Evolutionary conservation across 768 basidiomycete species (phyloP).

Genomic region (Pleurotus tuber-regium): DNA sequence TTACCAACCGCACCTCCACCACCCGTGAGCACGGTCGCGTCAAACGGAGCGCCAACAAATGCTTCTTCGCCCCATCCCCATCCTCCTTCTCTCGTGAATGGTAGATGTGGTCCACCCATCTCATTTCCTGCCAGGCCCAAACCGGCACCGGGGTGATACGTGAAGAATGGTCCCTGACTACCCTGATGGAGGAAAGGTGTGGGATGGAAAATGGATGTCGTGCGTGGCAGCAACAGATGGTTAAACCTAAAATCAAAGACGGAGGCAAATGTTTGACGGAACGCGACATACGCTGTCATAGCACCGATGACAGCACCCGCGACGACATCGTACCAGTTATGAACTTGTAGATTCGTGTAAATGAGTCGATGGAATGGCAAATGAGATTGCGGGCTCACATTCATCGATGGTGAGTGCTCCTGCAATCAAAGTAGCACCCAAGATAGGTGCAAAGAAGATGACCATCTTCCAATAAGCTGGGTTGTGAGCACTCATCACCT

Average conservation of each 20-base stretch:
- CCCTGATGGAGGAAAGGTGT: conserved; percentile 23
- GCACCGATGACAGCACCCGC: conserved; percentile 52
- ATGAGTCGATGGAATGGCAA: background rate
- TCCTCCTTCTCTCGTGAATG: conserved; percentile 44
- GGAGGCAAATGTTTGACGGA: conserved; percentile 54
- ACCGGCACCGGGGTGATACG: conserved; percentile 27
- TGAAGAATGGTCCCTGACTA: conserved; percentile 28
- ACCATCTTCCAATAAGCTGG: conserved; percentile 66
- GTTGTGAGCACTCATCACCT: conserved; percentile 57
- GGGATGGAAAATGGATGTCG: conserved; percentile 41
- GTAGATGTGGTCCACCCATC: conserved; percentile 28
- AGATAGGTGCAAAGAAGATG: conserved; percentile 51
- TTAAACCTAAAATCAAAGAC: conserved; percentile 59
- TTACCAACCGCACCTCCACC: conserved; percentile 16
- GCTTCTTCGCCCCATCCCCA: conserved; percentile 39
- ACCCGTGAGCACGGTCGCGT: conserved; percentile 30
- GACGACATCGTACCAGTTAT: conserved; percentile 59
- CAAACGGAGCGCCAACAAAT: conserved; percentile 39
- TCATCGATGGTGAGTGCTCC: conserved; percentile 57
- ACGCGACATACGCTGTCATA: conserved; percentile 47
- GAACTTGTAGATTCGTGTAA: conserved; percentile 25
- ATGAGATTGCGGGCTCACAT: conserved; percentile 29
- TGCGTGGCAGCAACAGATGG: conserved; percentile 53
- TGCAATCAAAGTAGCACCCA: conserved; percentile 54
- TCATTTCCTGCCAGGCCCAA: conserved; percentile 11